Evolutionary conservation across 1,139 yeast genomes (phyloP), one percentile per base, ranked within the genome.

Genomic region (Lodderomyces metapsilosis): DNA sequence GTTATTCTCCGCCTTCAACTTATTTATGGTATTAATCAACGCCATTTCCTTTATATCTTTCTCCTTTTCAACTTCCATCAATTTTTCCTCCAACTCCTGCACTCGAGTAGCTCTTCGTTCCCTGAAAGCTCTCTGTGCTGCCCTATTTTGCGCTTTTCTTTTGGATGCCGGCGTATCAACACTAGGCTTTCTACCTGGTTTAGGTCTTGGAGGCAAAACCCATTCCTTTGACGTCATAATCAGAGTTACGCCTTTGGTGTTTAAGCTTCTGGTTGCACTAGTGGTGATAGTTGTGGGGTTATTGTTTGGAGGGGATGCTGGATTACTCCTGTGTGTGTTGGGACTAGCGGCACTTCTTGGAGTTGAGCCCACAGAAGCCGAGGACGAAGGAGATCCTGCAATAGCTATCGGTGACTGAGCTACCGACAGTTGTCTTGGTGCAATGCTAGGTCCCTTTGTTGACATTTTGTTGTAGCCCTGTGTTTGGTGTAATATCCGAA

Each of bases 101-200:
- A 76, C 78, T 44, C 80, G 52, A 8, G 79, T 82, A 15, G 95
- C 95, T 53, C 94, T 63, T 52, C 94, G 67, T 61, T 88, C 88
- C 47, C 95, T 64, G 64, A 89, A 91, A 0, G 97, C 97, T 43
- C 98, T 64, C 65, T 89, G 98, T 2, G 98, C 98, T 20, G 95
- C 96, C 45, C 98, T 72, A 59, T 91, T 91, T 64, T 91, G 97
- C 0, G 96, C 95, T 62, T 89, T 88, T 44, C 96, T 69, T 57
- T 87, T 86, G 34, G 83, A 76, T 1, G 85, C 84, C 1, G 87
- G 86, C 0, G 85, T 80, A 49, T 79, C 86, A 3, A 78, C 80
- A 45, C 89, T 77, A 10, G 96, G 96, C 61, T 88, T 88, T 45
- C 96, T 68, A 9, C 96, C 96, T 0, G 96, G 95, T 58, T 87